A percentile compares a stretch with the other conserved stretches of the same genome.
phyloP scores from a whole-genome alignment of 1,139 yeast genomes.

The Taphrina confusa region DNA sequence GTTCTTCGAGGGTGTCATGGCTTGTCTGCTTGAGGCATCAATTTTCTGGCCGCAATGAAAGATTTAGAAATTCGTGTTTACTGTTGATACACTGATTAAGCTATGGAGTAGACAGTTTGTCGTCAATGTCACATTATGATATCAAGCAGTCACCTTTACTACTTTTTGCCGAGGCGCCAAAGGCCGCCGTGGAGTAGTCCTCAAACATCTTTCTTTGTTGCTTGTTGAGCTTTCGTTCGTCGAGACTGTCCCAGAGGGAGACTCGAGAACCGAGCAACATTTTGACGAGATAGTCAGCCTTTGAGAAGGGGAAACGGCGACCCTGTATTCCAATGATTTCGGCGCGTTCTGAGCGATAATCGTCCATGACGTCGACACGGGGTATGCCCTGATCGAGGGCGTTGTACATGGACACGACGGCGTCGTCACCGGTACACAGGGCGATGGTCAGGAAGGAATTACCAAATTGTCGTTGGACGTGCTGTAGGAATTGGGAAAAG shows the following conservation, averaged over 20 bases:
- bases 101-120: too few species aligned
- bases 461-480: slow-evolving; percentile 1
- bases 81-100: too few species aligned
- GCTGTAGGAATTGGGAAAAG: slow-evolving; percentile 6
- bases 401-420: slow-evolving; percentile 27
- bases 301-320: slow-evolving; percentile 24
- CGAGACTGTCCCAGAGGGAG: slow-evolving; percentile 25
- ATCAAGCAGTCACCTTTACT: slow-evolving; percentile 20
- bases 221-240: slow-evolving; percentile 21
- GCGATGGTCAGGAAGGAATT: slow-evolving; percentile 29
- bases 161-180: slow-evolving; percentile 16
- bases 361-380: slow-evolving; percentile 30
- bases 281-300: slow-evolving; percentile 31
- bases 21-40: too few species aligned
- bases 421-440: slow-evolving; percentile 30
- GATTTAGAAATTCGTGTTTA: too few species aligned
- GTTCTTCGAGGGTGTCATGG: too few species aligned
- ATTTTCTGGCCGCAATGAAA: too few species aligned
- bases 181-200: slow-evolving; percentile 19
- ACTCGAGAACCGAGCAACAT: slow-evolving; percentile 28
- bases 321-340: slow-evolving; percentile 16
- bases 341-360: slow-evolving; percentile 9
- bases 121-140: too few species aligned
- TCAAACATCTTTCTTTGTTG: slow-evolving; percentile 29
- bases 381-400: slow-evolving; percentile 21